These are phyloP conservation scores for Litchi chinensis DNA, from an alignment of 345 rosid genomes.

Conservation along the genomic window DNA sequence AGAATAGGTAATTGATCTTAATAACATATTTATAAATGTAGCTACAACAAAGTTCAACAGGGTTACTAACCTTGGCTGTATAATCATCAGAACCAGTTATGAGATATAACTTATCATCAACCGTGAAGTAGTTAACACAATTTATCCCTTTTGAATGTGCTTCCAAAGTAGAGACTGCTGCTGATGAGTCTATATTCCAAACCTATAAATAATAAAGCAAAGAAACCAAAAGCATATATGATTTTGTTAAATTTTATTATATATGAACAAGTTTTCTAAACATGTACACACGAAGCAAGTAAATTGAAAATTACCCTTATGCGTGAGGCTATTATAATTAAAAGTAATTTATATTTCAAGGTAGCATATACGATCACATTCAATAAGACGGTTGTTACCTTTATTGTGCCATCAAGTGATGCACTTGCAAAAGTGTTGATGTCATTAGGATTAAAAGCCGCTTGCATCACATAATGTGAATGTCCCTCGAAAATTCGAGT, in stretches of 20 bases:
- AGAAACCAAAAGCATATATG: neutral
- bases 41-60: too few relatives aligned
- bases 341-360: too few relatives aligned
- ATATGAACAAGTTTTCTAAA: too few relatives aligned
- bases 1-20: too few relatives aligned
- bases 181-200: constrained; percentile 89
- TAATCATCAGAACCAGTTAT: constrained; percentile 92
- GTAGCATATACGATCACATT: neutral
- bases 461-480: constrained; percentile 99
- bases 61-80: constrained; percentile 85
- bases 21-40: too few relatives aligned
- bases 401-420: constrained; percentile 94
- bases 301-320: too few relatives aligned
- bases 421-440: constrained; percentile 99
- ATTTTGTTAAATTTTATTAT: too few relatives aligned
- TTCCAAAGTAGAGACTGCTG: constrained; percentile 71
- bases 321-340: too few relatives aligned
- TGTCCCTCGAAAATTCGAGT: constrained; percentile 97
- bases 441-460: constrained; percentile 92
- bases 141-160: constrained; percentile 90
- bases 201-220: constrained; percentile 45
- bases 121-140: constrained; percentile 77
- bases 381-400: constrained; percentile 45
- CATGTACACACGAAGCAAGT: too few relatives aligned
- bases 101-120: constrained; percentile 70